Percentiles rank a stretch among this genome's conserved stretches.
Conservation (phyloP, 305 asterid species). For the Stenogyne calaminthoides region DNA sequence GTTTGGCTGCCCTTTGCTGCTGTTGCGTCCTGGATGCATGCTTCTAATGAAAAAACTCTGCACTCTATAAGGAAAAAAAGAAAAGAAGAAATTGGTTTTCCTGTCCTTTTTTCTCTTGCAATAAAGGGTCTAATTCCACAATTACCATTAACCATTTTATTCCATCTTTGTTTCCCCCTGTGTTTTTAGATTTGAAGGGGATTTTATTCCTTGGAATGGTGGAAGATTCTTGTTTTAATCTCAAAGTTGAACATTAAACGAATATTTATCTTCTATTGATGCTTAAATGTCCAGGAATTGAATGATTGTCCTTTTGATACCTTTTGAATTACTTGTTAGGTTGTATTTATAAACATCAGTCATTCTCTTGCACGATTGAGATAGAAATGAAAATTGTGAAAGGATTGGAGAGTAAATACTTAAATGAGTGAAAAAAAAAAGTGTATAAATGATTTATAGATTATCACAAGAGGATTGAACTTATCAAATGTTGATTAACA, state of each 20-base stretch:
- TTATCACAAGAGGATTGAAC: too few relatives aligned
- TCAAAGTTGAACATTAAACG: neutral
- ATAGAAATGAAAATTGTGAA: too few relatives aligned
- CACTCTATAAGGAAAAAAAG: neutral
- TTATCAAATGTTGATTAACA: too few relatives aligned
- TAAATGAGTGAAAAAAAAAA: too few relatives aligned
- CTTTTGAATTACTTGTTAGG: neutral
- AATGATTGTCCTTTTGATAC: neutral
- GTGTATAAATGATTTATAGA: too few relatives aligned
- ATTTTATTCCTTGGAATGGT: neutral
- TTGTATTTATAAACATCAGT: neutral
- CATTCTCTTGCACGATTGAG: too few relatives aligned
- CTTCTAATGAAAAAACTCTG: constrained; percentile 36
- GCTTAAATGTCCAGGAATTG: neutral
- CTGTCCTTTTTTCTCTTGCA: neutral
- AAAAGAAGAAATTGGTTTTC: neutral
- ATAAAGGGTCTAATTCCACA: neutral
- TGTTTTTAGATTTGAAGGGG: neutral
- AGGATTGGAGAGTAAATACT: too few relatives aligned
- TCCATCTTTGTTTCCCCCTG: neutral
- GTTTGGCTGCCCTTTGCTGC: constrained; percentile 56
- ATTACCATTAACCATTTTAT: neutral
- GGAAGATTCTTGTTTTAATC: neutral
- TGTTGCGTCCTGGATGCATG: constrained; percentile 55
- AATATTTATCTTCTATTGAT: neutral